These are phyloP conservation scores for Yamadazyma scolyti DNA, from an alignment of 805 yeast genomes.

Conservation along the genomic window DNA sequence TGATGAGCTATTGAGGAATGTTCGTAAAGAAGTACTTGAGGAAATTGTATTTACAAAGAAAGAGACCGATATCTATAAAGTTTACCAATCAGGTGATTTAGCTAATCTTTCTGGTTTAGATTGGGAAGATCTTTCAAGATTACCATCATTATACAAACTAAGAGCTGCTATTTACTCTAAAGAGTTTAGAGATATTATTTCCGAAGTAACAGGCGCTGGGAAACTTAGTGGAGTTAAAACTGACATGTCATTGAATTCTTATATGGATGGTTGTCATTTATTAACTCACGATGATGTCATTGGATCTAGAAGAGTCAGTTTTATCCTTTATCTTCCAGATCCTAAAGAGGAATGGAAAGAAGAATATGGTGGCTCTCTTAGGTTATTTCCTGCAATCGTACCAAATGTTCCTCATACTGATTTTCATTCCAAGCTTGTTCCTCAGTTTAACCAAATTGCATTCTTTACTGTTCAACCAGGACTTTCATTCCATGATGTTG, in stretches of 20 bases:
- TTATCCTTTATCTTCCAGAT: slow-evolving; percentile 88
- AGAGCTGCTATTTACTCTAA: slow-evolving; percentile 87
- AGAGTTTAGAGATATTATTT: slow-evolving; percentile 74
- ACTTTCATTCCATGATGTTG: slow-evolving; percentile 94
- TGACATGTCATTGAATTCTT: slow-evolving; percentile 89
- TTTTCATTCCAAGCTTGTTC: slow-evolving; percentile 63
- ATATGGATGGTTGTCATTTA: slow-evolving; percentile 89
- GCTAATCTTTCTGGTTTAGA: slow-evolving; percentile 88
- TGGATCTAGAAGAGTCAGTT: slow-evolving; percentile 90
- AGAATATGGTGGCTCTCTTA: slow-evolving; percentile 88
- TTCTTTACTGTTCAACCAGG: slow-evolving; percentile 97
- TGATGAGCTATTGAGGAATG: slow-evolving; percentile 72
- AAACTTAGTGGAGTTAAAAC: slow-evolving; percentile 86
- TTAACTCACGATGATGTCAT: slow-evolving; percentile 97
- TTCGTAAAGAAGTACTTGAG: slow-evolving; percentile 76
- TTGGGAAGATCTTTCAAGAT: slow-evolving; percentile 64
- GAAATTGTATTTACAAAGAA: slow-evolving; percentile 89
- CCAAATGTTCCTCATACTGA: slow-evolving; percentile 91
- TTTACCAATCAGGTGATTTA: slow-evolving; percentile 83
- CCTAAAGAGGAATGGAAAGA: slow-evolving; percentile 89
- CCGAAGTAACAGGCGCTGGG: slow-evolving; percentile 81
- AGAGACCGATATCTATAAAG: slow-evolving; percentile 96
- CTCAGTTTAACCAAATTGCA: slow-evolving; percentile 94
- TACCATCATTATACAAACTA: slow-evolving; percentile 73
- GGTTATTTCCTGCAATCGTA: slow-evolving; percentile 80